A percentile compares a stretch with the other conserved stretches of the same genome.
Conservation (phyloP, 2,329 filamentous ascomycete genomes). For the Colletotrichum cuscutae region DNA sequence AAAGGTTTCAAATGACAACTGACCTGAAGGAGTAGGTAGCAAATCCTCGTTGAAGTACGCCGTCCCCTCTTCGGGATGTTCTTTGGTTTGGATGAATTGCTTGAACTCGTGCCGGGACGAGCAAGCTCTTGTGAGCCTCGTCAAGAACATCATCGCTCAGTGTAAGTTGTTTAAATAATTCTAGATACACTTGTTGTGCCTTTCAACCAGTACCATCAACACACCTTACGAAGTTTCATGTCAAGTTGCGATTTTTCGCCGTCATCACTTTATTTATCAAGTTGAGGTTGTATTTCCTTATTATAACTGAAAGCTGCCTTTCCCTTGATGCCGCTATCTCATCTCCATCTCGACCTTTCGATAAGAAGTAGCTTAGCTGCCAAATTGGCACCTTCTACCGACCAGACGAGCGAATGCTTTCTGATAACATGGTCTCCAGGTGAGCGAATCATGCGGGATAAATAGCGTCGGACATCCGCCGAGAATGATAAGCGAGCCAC, state of each 20-base stretch:
- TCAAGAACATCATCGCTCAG: background rate
- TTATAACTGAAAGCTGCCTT: background rate
- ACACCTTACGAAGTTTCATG: background rate
- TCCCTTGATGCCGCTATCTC: background rate
- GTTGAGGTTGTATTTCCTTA: background rate
- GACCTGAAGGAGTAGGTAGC: slow-evolving; percentile 37
- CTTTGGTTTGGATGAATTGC: slow-evolving; percentile 29
- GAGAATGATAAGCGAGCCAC: background rate
- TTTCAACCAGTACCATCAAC: background rate
- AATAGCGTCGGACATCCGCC: slow-evolving; percentile 18
- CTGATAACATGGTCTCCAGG: background rate
- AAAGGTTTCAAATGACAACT: background rate
- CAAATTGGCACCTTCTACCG: background rate
- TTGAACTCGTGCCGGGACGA: slow-evolving; percentile 34
- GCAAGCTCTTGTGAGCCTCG: slow-evolving; percentile 21
- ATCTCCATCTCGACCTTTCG: background rate
- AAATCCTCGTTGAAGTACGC: slow-evolving; percentile 41
- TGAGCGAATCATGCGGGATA: background rate
- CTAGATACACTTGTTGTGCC: background rate
- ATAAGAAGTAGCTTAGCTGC: background rate
- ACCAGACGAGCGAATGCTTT: background rate
- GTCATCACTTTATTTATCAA: background rate
- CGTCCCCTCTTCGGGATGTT: slow-evolving; percentile 14
- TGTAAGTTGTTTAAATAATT: background rate
- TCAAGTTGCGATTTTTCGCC: background rate